Conservation (phyloP, 257 asterid species). For the Dorcoceras hygrometricum region DNA sequence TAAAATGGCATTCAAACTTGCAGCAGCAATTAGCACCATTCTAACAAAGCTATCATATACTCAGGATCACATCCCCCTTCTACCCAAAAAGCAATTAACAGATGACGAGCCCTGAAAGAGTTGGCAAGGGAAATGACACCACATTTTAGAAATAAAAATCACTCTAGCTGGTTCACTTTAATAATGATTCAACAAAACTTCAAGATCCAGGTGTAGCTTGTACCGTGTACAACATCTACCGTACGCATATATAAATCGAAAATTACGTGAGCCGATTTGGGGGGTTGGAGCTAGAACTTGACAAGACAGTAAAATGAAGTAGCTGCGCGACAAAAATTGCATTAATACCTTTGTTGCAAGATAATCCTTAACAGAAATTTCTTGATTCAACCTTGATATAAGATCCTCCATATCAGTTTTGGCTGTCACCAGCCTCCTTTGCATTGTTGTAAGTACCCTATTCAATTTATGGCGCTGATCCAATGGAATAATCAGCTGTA, state of each 20-base stretch:
- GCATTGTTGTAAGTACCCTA: slow-evolving; percentile 64
- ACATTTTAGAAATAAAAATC: slow-evolving; percentile 4
- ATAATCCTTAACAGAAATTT: slow-evolving; percentile 87
- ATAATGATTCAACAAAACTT: neutral
- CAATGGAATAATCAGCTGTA: slow-evolving; percentile 64
- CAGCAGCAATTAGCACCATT: neutral
- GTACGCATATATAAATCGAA: neutral
- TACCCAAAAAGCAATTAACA: neutral
- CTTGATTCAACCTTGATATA: slow-evolving; percentile 90
- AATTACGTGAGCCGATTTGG: neutral
- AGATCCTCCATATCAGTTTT: slow-evolving; percentile 99
- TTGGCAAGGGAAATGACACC: neutral
- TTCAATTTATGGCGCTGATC: slow-evolving; percentile 87
- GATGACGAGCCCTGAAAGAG: neutral
- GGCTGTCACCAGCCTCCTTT: slow-evolving; percentile 71
- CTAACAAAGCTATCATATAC: neutral
- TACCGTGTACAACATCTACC: neutral
- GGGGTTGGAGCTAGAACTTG: slow-evolving; percentile 6
- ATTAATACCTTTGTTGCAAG: slow-evolving; percentile 80
- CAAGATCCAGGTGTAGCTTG: neutral
- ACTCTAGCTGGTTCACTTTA: neutral
- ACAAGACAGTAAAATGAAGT: slow-evolving; percentile 14
- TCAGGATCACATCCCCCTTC: neutral
- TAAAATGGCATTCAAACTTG: neutral
- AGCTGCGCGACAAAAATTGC: slow-evolving; percentile 14